Percentiles rank a stretch among this genome's conserved stretches.
Conservation (phyloP, 73 alveolate genomes). For the Diophrys appendiculata region DNA sequence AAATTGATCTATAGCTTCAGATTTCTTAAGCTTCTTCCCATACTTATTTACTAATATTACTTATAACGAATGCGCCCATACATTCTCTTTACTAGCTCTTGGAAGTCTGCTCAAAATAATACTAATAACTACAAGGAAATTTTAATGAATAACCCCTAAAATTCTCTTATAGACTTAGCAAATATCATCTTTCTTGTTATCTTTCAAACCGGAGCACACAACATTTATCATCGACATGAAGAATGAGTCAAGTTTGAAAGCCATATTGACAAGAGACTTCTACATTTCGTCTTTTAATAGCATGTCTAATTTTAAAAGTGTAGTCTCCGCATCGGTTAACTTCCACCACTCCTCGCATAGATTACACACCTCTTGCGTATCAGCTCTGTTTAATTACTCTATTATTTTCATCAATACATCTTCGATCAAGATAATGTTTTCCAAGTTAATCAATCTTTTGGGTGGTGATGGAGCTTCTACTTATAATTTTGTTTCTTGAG, state of each 20-base stretch:
- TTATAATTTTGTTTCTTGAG: too few relatives aligned
- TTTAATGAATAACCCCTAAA: conserved; percentile 16
- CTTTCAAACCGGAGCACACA: conserved; percentile 19
- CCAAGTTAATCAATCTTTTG: conserved; percentile 50
- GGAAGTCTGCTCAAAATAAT: conserved; percentile 35
- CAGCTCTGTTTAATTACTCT: conserved; percentile 19
- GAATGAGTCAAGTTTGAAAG: conserved; percentile 25
- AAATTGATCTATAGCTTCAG: neutral
- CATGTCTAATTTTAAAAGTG: conserved; percentile 34
- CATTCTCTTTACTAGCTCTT: conserved; percentile 11
- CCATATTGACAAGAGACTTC: conserved; percentile 26
- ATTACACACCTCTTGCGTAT: conserved; percentile 9
- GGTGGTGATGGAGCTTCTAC: too few relatives aligned
- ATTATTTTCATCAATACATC: conserved; percentile 35
- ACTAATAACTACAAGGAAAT: conserved; percentile 26
- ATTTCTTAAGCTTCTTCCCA: conserved; percentile 28
- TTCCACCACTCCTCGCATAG: conserved; percentile 69
- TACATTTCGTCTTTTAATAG: conserved; percentile 45
- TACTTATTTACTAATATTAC: conserved; percentile 34
- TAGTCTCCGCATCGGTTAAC: conserved; percentile 48
- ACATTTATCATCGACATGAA: conserved; percentile 14
- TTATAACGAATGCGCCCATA: conserved; percentile 44
- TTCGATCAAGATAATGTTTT: conserved; percentile 46
- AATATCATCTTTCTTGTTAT: conserved; percentile 5
- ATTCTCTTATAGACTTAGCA: conserved; percentile 6